These are phyloP conservation scores for Proteromonas lacertae DNA, from an alignment of 352 stramenopile species.

Conservation along the genomic window DNA sequence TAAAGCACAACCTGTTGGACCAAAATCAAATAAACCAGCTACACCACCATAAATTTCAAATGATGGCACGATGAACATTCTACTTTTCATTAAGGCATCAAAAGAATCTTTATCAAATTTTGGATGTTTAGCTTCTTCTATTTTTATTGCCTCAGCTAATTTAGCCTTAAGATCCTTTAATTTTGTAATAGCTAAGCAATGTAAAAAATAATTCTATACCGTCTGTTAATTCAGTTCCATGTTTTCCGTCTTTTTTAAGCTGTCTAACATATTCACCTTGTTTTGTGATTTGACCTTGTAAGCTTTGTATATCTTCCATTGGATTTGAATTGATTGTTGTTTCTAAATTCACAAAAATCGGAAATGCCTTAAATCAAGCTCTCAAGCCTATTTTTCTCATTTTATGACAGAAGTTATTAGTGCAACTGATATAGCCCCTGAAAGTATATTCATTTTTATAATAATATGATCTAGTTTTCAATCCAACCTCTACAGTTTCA, in stretches of 20 bases:
- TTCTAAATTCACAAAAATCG: not conserved
- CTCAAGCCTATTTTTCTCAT: not conserved
- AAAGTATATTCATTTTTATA: not conserved
- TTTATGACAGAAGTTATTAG: not conserved
- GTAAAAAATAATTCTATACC: conserved; percentile 61
- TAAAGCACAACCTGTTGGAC: conserved; percentile 61
- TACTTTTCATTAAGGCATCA: conserved; percentile 80
- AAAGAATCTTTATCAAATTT: conserved; percentile 35
- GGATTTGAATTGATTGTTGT: conserved; percentile 1
- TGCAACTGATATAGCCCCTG: not conserved
- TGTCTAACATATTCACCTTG: conserved; percentile 66
- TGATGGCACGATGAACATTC: conserved; percentile 94
- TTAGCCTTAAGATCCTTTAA: conserved; percentile 22
- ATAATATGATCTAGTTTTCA: not conserved
- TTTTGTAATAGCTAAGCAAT: conserved; percentile 48
- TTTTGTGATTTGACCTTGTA: conserved; percentile 65
- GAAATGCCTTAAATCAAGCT: not conserved
- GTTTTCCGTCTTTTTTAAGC: conserved; percentile 70
- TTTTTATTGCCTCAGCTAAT: conserved; percentile 11
- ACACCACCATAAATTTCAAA: conserved; percentile 98
- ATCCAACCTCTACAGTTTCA: too few relatives aligned
- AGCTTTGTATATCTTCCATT: conserved; percentile 47
- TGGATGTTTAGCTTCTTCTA: conserved; percentile 6
- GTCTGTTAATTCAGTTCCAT: conserved; percentile 33
- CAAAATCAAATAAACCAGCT: conserved; percentile 90